These are phyloP conservation scores for Ceratorhiza oryzae-sativae DNA, from an alignment of 1,284 basidiomycete species.

Conservation along the genomic window DNA sequence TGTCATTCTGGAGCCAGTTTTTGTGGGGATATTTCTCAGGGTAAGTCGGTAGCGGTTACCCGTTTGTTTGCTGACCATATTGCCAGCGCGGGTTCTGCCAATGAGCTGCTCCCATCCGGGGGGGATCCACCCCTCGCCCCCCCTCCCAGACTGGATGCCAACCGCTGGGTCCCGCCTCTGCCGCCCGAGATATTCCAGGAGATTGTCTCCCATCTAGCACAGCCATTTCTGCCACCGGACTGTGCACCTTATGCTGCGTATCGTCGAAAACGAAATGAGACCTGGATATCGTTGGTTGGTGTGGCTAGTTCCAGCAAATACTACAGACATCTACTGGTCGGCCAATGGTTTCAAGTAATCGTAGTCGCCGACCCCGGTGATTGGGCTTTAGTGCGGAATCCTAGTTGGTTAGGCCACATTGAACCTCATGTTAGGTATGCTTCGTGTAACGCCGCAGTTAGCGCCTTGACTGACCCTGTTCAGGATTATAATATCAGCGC, in stretches of 20 bases:
- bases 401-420: conserved; percentile 9
- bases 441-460: neutral
- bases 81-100: neutral
- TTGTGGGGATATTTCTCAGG: neutral
- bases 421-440: conserved; percentile 6
- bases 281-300: conserved; percentile 9
- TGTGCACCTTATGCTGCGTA: conserved; percentile 12
- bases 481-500: conserved; percentile 13
- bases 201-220: neutral
- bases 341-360: conserved; percentile 22
- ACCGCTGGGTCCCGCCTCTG: neutral
- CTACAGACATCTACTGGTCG: conserved; percentile 9
- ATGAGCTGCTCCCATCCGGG: neutral
- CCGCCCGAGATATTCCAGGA: conserved; percentile 19
- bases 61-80: neutral
- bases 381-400: conserved; percentile 1
- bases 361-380: neutral
- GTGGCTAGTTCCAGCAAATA: conserved; percentile 30
- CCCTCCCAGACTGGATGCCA: neutral
- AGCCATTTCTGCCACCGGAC: conserved; percentile 1
- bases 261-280: neutral
- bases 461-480: neutral
- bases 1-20: neutral
- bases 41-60: too few relatives aligned
- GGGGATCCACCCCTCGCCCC: too few relatives aligned